Evolutionary conservation across 192 early-diverging fungal species (phyloP).

Genomic region (Rhizoclosmatium sp.): DNA sequence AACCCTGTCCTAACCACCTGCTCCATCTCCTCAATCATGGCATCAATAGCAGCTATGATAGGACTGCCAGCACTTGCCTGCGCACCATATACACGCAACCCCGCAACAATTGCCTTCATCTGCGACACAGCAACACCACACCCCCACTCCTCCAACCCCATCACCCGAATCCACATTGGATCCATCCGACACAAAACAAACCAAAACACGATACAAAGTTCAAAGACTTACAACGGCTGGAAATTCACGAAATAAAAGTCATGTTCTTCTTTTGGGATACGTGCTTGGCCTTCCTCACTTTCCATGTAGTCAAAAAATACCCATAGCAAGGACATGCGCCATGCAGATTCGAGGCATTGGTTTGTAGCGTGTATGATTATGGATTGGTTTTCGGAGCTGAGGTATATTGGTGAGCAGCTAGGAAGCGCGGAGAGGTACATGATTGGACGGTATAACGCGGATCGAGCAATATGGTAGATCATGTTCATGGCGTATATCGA

Average conservation of each 20-base stretch:
- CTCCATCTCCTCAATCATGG: neutral
- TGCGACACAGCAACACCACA: neutral
- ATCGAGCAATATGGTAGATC: neutral
- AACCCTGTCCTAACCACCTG: too few relatives aligned
- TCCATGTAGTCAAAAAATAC: neutral
- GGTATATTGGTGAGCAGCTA: neutral
- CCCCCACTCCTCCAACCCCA: neutral
- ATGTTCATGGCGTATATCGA: neutral
- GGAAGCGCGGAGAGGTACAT: neutral
- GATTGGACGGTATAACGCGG: neutral
- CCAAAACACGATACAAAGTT: neutral
- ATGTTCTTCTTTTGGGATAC: neutral
- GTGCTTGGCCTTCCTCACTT: neutral
- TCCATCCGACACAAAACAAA: neutral
- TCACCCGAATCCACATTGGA: neutral
- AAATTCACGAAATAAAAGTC: neutral
- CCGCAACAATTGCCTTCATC: neutral
- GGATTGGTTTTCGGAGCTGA: neutral
- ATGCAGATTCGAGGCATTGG: neutral
- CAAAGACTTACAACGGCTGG: neutral
- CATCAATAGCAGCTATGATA: neutral
- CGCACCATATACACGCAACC: neutral
- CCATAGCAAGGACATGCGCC: neutral
- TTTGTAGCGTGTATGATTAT: neutral
- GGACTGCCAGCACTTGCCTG: neutral